Base-by-base conservation (phyloP, 2,329 filamentous ascomycete genomes). In the Pseudocercospora crystallina region DNA sequence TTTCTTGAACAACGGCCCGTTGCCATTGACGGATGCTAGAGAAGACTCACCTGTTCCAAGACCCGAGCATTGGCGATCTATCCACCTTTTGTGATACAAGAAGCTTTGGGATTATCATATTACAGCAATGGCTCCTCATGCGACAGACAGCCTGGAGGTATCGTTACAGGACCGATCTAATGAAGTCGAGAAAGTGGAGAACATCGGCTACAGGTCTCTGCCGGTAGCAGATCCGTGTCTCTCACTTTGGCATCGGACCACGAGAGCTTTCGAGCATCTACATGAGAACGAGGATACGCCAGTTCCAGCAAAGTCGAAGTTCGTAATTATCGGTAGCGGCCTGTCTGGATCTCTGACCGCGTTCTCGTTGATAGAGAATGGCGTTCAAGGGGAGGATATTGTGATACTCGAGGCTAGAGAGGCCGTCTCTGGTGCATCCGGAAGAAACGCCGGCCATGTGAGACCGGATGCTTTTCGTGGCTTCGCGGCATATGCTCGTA, bases 381-480 rank as follows among this genome's bases (percentile, higher is more conserved):
- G 71, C 20, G 59, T 73, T 1, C 37, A 58, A 7, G 63, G 61
- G 8, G 51, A 57, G 11, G 70, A 70, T 14, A 62, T 76, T 45
- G 33, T 73, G 30, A 70, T 76, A 11, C 60, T 76, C 12, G 74
- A 76, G 55, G 73, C 74, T 1, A 61, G 73, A 52, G 73, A 76
- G 58, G 72, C 73, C 10, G 71, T 71, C 1, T 71, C 69, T 10
- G 73, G 73, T n/a, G 73, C 73, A 1, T 73, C 69, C 43, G 71
- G 70, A 9, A 64, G 73, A 30, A 76, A 76, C 54, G 73, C 73
- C n/a, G 73, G 73, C 5, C 73, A 76, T 45, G 67, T 74, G 12
- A 62, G 73, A 20, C 72, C 72, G 51, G 71, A 78, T 56, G 75
- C 76, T 0, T 78, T 78, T 55, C 69, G 76, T 8, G 76, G 76